A percentile compares a stretch with the other conserved stretches of the same genome.
phyloP scores from a whole-genome alignment of 2,329 filamentous ascomycete genomes.

The Neocucurbitaria cava region DNA sequence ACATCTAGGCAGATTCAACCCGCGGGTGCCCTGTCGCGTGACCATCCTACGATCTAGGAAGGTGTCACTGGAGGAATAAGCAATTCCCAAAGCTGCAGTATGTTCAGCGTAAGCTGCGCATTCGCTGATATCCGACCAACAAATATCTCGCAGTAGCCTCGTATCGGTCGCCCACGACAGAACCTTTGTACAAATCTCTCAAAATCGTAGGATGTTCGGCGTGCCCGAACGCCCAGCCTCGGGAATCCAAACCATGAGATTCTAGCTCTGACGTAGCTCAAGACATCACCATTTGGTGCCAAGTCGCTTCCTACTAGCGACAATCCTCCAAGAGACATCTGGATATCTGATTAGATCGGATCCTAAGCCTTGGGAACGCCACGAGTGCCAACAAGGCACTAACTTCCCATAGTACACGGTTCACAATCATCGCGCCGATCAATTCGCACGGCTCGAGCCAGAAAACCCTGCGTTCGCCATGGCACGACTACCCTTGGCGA shows the following conservation, averaged over 20 bases:
- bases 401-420: neutral
- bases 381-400: neutral
- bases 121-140: neutral
- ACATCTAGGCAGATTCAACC: too few species aligned
- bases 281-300: conserved; percentile 4
- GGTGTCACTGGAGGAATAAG: neutral
- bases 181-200: neutral
- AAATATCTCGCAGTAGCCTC: neutral
- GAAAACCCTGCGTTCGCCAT: conserved; percentile 5
- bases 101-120: neutral
- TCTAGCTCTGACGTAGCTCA: conserved; percentile 12
- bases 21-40: too few species aligned
- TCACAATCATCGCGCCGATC: neutral
- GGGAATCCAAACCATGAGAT: neutral
- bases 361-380: neutral
- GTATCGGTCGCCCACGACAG: neutral
- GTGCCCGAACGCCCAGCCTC: neutral
- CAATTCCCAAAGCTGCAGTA: neutral
- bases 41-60: neutral
- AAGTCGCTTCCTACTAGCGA: neutral
- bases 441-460: neutral
- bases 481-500: conserved; percentile 11
- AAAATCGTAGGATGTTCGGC: neutral
- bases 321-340: neutral
- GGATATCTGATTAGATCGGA: conserved; percentile 18